phyloP scores from a whole-genome alignment of 495 filamentous ascomycete species.

The Penicillium desertorum region DNA sequence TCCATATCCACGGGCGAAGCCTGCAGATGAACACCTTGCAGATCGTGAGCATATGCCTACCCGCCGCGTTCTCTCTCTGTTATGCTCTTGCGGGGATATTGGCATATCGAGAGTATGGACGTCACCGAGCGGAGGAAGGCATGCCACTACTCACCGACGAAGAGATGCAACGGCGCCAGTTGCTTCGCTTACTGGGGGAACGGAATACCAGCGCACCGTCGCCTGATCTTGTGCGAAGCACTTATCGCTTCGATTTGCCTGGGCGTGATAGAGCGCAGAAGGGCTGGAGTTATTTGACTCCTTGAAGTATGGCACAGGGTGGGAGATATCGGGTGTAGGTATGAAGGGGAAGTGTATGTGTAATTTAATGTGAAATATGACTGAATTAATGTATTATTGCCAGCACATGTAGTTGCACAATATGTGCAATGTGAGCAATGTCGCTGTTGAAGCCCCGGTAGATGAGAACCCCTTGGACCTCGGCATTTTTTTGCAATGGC shows the following conservation, averaged over 20 bases:
- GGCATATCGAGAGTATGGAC: conserved; percentile 22
- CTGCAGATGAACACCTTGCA: conserved; percentile 27
- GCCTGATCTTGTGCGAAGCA: conserved; percentile 31
- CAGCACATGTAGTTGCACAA: not conserved
- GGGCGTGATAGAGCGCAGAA: conserved; percentile 15
- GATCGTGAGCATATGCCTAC: conserved; percentile 27
- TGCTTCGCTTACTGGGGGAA: conserved; percentile 33
- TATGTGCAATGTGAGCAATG: not conserved
- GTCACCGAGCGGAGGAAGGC: conserved; percentile 14
- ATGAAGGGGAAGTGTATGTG: not conserved
- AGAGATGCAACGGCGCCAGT: conserved; percentile 40
- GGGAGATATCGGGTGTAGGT: not conserved
- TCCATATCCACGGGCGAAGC: conserved; percentile 33
- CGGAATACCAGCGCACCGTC: conserved; percentile 19
- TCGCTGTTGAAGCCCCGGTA: not conserved
- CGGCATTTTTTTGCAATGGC: conserved; percentile 14
- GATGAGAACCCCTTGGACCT: conserved; percentile 19
- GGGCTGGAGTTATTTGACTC: not conserved
- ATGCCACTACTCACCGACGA: conserved; percentile 36
- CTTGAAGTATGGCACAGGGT: not conserved
- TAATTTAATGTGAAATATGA: not conserved
- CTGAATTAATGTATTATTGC: not conserved
- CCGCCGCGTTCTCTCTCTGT: conserved; percentile 26
- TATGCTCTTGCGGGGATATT: conserved; percentile 31
- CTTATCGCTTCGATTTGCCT: conserved; percentile 36